Evolutionary conservation across 2,329 filamentous ascomycete genomes (phyloP).

Genomic region (Ophiostoma ulmi): DNA sequence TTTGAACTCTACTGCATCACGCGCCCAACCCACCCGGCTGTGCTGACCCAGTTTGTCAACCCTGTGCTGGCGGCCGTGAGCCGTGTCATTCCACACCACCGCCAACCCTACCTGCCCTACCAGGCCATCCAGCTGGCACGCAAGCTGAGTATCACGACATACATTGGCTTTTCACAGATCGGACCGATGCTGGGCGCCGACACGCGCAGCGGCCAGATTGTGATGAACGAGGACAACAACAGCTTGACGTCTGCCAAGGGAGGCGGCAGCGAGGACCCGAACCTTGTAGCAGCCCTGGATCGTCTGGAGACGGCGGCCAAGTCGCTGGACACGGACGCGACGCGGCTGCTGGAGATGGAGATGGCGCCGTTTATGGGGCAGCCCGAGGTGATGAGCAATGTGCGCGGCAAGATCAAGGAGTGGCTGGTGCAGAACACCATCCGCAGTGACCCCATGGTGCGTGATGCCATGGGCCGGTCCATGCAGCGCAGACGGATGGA

Average conservation of each 20-base stretch:
- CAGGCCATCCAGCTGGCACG: conserved; percentile 73
- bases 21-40: conserved; percentile 46
- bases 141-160: conserved; percentile 69
- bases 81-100: conserved; percentile 31
- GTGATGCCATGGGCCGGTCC: conserved; percentile 67
- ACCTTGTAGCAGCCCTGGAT: conserved; percentile 57
- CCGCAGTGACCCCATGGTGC: conserved; percentile 71
- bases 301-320: conserved; percentile 58
- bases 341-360: conserved; percentile 68
- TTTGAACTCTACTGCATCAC: conserved; percentile 56
- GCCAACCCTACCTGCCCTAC: conserved; percentile 69
- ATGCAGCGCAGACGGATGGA: conserved; percentile 58
- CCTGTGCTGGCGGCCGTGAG: conserved; percentile 37
- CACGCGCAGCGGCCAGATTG: conserved; percentile 30
- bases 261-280: conserved; percentile 39
- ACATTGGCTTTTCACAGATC: conserved; percentile 78
- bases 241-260: conserved; percentile 34
- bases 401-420: conserved; percentile 71
- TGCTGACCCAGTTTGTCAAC: conserved; percentile 35
- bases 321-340: conserved; percentile 63
- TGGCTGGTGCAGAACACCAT: conserved; percentile 87
- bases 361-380: conserved; percentile 77
- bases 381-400: conserved; percentile 53
- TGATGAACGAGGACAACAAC: conserved; percentile 31
- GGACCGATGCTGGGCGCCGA: conserved; percentile 57